A percentile compares a stretch with the other conserved stretches of the same genome.
phyloP scores from a whole-genome alignment of 192 early-diverging fungal species.

The Backusella morwellensis region DNA sequence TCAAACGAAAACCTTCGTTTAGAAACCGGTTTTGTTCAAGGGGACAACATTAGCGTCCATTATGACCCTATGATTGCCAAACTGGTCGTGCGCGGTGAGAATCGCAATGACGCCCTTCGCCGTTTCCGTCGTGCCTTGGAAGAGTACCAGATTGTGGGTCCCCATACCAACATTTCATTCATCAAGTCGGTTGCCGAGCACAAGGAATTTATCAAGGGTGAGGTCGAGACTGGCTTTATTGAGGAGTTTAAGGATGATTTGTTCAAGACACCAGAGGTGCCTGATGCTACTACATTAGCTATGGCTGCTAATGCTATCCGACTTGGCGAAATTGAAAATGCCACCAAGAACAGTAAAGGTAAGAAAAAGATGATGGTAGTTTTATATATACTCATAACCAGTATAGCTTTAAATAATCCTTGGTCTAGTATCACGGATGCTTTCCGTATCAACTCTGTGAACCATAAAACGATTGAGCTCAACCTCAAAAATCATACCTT shows the following conservation, averaged over 20 bases:
- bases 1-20: slow-evolving; percentile 67
- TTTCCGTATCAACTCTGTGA: slow-evolving; percentile 43
- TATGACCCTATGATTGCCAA: slow-evolving; percentile 98
- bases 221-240: slow-evolving; percentile 96
- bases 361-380: background rate
- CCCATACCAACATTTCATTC: slow-evolving; percentile 93
- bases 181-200: slow-evolving; percentile 75
- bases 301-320: slow-evolving; percentile 64
- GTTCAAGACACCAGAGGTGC: slow-evolving; percentile 36
- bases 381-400: background rate
- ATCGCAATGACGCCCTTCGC: slow-evolving; percentile 82
- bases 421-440: slow-evolving; percentile 32
- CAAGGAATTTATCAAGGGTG: slow-evolving; percentile 79
- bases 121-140: slow-evolving; percentile 77
- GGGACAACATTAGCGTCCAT: slow-evolving; percentile 89
- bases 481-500: slow-evolving; percentile 36
- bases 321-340: slow-evolving; percentile 16
- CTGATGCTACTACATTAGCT: slow-evolving; percentile 52
- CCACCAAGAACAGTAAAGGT: slow-evolving; percentile 15
- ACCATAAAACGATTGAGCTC: slow-evolving; percentile 26
- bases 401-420: slow-evolving; percentile 24
- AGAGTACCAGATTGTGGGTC: slow-evolving; percentile 88
- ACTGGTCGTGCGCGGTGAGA: slow-evolving; percentile 79
- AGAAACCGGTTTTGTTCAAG: slow-evolving; percentile 91
- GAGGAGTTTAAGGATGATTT: slow-evolving; percentile 69